Evolutionary conservation across 169 alveolate species (phyloP).

Genomic region (Plasmodium coatneyi): DNA sequence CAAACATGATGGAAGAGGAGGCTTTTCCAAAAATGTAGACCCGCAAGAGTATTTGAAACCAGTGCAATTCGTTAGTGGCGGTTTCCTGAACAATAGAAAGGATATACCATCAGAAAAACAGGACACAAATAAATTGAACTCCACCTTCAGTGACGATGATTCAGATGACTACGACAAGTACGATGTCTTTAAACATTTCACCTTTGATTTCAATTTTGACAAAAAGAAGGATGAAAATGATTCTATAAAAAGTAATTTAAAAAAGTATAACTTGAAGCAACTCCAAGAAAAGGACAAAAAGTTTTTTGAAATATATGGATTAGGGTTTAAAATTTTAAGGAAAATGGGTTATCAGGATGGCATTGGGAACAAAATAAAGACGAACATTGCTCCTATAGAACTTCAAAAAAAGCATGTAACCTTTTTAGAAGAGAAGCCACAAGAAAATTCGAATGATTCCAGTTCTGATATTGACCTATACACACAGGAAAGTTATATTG

Average conservation of each 20-base stretch:
- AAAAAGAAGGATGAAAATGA: conserved; percentile 30
- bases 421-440: conserved; percentile 41
- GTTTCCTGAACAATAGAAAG: conserved; percentile 36
- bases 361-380: conserved; percentile 66
- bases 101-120: not conserved
- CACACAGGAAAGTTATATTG: not conserved
- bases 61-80: conserved; percentile 66
- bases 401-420: conserved; percentile 36
- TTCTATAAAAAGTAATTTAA: conserved; percentile 54
- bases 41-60: conserved; percentile 45
- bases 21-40: conserved; percentile 5
- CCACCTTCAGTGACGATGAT: conserved; percentile 31
- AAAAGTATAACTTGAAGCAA: conserved; percentile 44
- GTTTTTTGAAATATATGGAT: conserved; percentile 65
- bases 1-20: not conserved
- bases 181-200: conserved; percentile 53
- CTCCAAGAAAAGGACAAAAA: conserved; percentile 38
- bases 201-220: conserved; percentile 50
- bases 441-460: not conserved
- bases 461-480: conserved; percentile 7
- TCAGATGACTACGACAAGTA: conserved; percentile 57
- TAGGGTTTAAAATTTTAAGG: conserved; percentile 72
- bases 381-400: conserved; percentile 75
- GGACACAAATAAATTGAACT: not conserved
- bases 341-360: conserved; percentile 75